These are phyloP conservation scores for Ophiostoma ips DNA, from an alignment of 2,329 filamentous ascomycete species.

Conservation along the genomic window DNA sequence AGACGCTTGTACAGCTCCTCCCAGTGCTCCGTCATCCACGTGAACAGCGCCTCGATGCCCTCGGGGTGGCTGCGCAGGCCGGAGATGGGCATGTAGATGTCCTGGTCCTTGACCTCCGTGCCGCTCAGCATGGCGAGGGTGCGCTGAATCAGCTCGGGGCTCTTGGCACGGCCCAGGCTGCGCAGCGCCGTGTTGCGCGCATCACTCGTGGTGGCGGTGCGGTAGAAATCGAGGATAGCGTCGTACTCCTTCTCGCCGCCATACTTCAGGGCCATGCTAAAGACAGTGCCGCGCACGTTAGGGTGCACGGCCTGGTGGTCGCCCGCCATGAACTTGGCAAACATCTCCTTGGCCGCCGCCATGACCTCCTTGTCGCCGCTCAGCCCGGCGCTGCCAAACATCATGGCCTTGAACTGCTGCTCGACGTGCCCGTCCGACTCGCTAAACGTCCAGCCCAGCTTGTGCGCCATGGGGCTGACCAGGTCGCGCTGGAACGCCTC, in stretches of 20 bases:
- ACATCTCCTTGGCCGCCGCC: slow-evolving; percentile 77
- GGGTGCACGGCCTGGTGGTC: slow-evolving; percentile 76
- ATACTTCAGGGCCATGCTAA: slow-evolving; percentile 68
- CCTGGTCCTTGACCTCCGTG: slow-evolving; percentile 81
- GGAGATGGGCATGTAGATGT: slow-evolving; percentile 78
- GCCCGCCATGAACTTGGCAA: slow-evolving; percentile 66
- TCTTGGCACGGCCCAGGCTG: slow-evolving; percentile 62
- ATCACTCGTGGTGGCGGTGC: slow-evolving; percentile 60
- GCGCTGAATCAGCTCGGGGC: slow-evolving; percentile 66
- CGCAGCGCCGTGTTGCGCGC: slow-evolving; percentile 88
- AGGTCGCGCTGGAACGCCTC: slow-evolving; percentile 73
- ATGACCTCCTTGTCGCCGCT: slow-evolving; percentile 68
- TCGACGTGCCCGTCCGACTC: slow-evolving; percentile 76
- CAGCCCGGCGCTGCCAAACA: slow-evolving; percentile 74
- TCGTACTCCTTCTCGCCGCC: slow-evolving; percentile 84
- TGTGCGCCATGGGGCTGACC: slow-evolving; percentile 65
- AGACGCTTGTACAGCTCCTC: slow-evolving; percentile 67
- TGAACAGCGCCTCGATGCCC: slow-evolving; percentile 69
- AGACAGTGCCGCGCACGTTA: slow-evolving; percentile 78
- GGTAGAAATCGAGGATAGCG: slow-evolving; percentile 60
- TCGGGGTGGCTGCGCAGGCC: slow-evolving; percentile 63
- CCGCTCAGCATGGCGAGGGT: slow-evolving; percentile 63
- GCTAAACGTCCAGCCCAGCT: slow-evolving; percentile 77
- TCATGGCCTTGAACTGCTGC: slow-evolving; percentile 86
- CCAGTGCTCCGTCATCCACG: slow-evolving; percentile 81